Conservation (phyloP, 78 protist species). For the Polysphondylium violaceum region DNA sequence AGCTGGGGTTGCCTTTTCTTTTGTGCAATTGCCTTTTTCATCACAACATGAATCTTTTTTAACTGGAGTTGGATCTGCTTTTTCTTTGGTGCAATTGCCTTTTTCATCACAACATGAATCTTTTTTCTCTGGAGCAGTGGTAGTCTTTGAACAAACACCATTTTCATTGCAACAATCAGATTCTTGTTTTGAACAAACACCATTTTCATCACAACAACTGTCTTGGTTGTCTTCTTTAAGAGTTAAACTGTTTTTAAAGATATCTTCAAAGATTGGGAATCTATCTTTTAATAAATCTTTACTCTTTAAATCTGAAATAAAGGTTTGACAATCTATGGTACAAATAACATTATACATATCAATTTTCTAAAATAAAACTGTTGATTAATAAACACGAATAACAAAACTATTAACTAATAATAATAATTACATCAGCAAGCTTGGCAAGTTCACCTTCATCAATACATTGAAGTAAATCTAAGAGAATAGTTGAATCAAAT, state of each 20-base stretch:
- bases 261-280: not conserved
- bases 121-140: not conserved
- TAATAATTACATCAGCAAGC: conserved; percentile 15
- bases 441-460: conserved; percentile 23
- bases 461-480: conserved; percentile 19
- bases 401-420: not conserved
- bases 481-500: conserved; percentile 36
- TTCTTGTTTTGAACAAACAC: not conserved
- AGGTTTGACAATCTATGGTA: not conserved
- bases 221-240: too few relatives aligned
- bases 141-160: not conserved
- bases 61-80: not conserved
- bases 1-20: too few relatives aligned
- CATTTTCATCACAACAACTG: not conserved
- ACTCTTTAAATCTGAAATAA: not conserved
- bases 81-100: not conserved
- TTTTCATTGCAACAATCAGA: not conserved
- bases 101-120: not conserved
- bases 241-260: too few relatives aligned
- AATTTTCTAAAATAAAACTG: not conserved
- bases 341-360: not conserved
- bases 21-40: too few relatives aligned
- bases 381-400: not conserved
- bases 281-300: not conserved
- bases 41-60: not conserved